Percentiles rank a stretch among this genome's conserved stretches.
phyloP scores from a whole-genome alignment of 2,329 filamentous ascomycete species.

The Sordariomycetes sp. region DNA sequence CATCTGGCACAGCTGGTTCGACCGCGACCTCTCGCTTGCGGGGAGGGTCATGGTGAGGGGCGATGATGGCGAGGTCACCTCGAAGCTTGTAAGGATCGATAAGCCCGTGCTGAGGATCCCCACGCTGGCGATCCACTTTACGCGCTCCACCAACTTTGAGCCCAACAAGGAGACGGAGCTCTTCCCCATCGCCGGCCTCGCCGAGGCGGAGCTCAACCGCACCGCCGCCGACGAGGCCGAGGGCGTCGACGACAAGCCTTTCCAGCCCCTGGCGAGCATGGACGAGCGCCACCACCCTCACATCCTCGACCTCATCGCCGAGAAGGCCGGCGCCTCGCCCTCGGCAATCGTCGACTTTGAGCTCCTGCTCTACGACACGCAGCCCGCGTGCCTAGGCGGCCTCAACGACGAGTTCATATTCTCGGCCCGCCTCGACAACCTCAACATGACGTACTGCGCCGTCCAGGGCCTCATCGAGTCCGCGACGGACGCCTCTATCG shows the following conservation, averaged over 20 bases:
- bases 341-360: conserved; percentile 83
- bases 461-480: conserved; percentile 77
- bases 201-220: conserved; percentile 75
- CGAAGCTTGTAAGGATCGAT: conserved; percentile 82
- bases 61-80: conserved; percentile 59
- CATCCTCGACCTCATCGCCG: conserved; percentile 72
- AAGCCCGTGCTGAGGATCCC: conserved; percentile 85
- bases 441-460: conserved; percentile 92
- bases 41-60: conserved; percentile 75
- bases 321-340: conserved; percentile 57
- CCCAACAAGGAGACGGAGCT: conserved; percentile 97
- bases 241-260: conserved; percentile 25
- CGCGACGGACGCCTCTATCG: conserved; percentile 47
- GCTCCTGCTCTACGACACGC: conserved; percentile 91
- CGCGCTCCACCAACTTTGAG: conserved; percentile 72
- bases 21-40: conserved; percentile 82
- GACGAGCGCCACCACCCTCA: conserved; percentile 79
- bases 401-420: conserved; percentile 91
- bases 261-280: conserved; percentile 64
- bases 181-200: conserved; percentile 83
- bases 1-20: conserved; percentile 98
- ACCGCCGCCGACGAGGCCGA: conserved; percentile 26
- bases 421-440: conserved; percentile 88
- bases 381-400: conserved; percentile 79
- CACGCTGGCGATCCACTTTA: conserved; percentile 85